These are phyloP conservation scores for Brettanomyces custersianus DNA, from an alignment of 805 yeast genomes.

Conservation along the genomic window DNA sequence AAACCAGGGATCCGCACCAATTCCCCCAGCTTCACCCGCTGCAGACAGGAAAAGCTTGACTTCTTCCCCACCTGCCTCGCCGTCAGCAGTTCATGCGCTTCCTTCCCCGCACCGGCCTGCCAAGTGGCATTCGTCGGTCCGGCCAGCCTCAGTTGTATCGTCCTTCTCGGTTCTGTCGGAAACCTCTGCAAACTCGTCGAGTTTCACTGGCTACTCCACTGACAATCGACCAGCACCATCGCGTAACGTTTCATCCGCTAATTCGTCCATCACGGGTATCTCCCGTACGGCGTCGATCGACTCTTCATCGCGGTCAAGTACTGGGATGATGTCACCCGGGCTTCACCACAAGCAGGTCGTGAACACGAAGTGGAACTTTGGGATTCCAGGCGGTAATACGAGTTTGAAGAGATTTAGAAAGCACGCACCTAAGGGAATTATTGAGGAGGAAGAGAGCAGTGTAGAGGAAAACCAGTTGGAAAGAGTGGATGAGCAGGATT, in stretches of 20 bases:
- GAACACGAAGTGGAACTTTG: constrained; percentile 22
- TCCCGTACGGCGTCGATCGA: constrained; percentile 28
- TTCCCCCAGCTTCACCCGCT: neutral
- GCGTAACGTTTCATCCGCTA: constrained; percentile 21
- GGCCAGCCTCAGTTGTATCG: constrained; percentile 47
- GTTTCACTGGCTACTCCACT: constrained; percentile 28
- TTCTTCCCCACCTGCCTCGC: too few species aligned
- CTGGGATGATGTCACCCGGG: constrained; percentile 17
- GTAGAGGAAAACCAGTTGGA: constrained; percentile 6
- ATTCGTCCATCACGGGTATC: constrained; percentile 24
- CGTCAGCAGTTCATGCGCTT: too few species aligned
- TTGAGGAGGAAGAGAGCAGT: constrained; percentile 18
- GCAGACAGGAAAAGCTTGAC: too few species aligned
- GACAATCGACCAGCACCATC: constrained; percentile 23
- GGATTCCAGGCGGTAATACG: constrained; percentile 4
- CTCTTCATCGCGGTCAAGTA: constrained; percentile 20
- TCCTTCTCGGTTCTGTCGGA: constrained; percentile 43
- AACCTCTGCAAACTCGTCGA: constrained; percentile 36
- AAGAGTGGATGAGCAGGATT: constrained; percentile 2
- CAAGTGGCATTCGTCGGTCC: too few species aligned
- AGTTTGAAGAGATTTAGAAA: constrained; percentile 9
- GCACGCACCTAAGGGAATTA: constrained; percentile 9
- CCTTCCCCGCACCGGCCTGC: too few species aligned
- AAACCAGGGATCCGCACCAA: neutral
- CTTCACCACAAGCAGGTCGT: constrained; percentile 8